These are phyloP conservation scores for Chalciporus pseudorubinellus DNA, from an alignment of 768 basidiomycete species.

Conservation along the genomic window DNA sequence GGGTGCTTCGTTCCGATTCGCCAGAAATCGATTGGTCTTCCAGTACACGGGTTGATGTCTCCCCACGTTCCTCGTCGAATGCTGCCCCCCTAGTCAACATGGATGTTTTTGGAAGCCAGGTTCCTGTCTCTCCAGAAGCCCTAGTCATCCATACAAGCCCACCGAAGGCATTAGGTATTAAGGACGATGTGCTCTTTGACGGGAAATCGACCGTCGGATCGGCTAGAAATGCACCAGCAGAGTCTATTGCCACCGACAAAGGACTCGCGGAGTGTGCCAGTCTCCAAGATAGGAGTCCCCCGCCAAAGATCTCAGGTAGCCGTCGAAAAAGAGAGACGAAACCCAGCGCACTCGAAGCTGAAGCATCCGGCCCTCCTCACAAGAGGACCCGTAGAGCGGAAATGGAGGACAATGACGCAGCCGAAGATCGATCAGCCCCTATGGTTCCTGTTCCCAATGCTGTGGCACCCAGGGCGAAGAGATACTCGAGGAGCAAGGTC, in stretches of 20 bases:
- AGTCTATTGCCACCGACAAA: neutral
- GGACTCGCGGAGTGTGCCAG: neutral
- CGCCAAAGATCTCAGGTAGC: slow-evolving; percentile 18
- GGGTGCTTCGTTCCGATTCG: neutral
- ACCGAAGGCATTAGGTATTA: neutral
- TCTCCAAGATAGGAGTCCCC: neutral
- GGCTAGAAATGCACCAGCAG: neutral
- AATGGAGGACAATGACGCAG: slow-evolving; percentile 1
- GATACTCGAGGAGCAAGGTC: slow-evolving; percentile 32
- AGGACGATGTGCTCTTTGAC: neutral
- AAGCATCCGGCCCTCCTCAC: slow-evolving; percentile 9
- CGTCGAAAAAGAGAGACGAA: slow-evolving; percentile 28
- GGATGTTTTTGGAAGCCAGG: neutral
- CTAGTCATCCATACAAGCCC: neutral
- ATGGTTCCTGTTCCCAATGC: slow-evolving; percentile 2
- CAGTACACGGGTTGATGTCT: slow-evolving; percentile 14
- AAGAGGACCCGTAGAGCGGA: slow-evolving; percentile 21
- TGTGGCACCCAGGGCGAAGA: slow-evolving; percentile 23
- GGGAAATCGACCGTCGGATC: neutral
- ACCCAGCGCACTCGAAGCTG: slow-evolving; percentile 5
- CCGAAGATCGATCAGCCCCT: neutral
- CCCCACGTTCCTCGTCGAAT: neutral
- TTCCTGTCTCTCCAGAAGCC: neutral
- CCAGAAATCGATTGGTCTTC: slow-evolving; percentile 14
- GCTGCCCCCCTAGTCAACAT: neutral